A percentile compares a stretch with the other conserved stretches of the same genome.
Conservation (phyloP, 2,329 filamentous ascomycete species). For the Neospermospora avenae region DNA sequence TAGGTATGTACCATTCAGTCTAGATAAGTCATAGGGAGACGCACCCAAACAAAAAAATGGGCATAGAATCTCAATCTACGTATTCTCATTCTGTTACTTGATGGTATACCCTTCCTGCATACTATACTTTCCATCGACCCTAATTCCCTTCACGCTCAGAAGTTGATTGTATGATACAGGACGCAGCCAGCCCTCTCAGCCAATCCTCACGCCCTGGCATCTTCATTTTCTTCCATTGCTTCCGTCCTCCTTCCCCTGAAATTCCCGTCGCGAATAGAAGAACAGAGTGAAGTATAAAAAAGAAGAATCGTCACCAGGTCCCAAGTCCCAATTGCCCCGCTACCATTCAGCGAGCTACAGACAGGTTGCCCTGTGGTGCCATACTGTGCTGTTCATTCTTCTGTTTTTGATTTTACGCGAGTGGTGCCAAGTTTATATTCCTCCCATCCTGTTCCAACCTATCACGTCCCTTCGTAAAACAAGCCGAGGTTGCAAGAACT, state of each 20-base stretch:
- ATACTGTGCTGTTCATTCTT: not conserved
- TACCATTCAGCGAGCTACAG: not conserved
- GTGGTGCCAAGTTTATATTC: slow-evolving; percentile 15
- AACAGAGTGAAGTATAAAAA: not conserved
- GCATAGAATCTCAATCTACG: not conserved
- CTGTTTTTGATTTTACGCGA: slow-evolving; percentile 11
- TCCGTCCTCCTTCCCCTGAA: not conserved
- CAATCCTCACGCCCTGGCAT: not conserved
- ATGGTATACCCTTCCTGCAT: not conserved
- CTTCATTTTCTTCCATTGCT: not conserved
- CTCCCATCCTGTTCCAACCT: slow-evolving; percentile 6
- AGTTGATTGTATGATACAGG: not conserved
- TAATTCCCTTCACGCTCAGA: not conserved
- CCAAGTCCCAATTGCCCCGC: not conserved
- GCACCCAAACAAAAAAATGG: too few species aligned
- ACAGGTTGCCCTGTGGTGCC: not conserved
- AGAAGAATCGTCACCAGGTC: not conserved
- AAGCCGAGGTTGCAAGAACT: slow-evolving; percentile 5
- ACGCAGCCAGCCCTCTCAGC: not conserved
- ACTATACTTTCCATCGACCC: not conserved
- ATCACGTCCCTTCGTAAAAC: not conserved
- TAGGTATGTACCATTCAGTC: too few species aligned
- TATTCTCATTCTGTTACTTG: slow-evolving; percentile 1
- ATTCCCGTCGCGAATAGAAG: not conserved
- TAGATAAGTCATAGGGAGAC: too few species aligned